phyloP scores from a whole-genome alignment of 257 asterid species.

The Handroanthus guayacan region DNA sequence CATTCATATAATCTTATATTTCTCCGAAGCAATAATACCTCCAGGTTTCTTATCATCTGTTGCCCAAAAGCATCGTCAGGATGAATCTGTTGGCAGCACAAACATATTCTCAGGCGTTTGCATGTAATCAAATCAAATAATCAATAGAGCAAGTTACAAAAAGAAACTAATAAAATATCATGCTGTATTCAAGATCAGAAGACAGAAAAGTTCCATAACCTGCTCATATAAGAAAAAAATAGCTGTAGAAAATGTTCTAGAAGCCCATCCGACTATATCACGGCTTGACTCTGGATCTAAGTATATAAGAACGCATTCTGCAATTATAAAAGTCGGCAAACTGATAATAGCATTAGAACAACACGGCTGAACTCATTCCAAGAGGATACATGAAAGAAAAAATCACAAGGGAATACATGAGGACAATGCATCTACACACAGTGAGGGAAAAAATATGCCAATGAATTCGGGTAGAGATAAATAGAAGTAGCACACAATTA shows the following conservation, averaged over 20 bases:
- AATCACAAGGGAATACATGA: neutral
- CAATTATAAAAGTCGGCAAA: conserved; percentile 98
- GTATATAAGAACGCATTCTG: conserved; percentile 99
- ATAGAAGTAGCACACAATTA: neutral
- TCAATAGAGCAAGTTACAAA: neutral
- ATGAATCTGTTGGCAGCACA: conserved; percentile 66
- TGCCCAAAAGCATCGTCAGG: conserved; percentile 99
- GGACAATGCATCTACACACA: neutral
- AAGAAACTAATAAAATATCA: conserved; percentile 22
- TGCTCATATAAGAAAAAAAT: conserved; percentile 95
- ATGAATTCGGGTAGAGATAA: neutral
- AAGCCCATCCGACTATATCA: conserved; percentile 86
- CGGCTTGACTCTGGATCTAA: conserved; percentile 90
- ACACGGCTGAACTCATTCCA: conserved; percentile 34
- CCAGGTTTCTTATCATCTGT: conserved; percentile 96
- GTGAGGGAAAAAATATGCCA: neutral
- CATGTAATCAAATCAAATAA: conserved; percentile 22
- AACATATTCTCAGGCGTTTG: conserved; percentile 27
- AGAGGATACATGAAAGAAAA: neutral
- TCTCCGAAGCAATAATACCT: conserved; percentile 56
- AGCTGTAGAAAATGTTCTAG: conserved; percentile 87
- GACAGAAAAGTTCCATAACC: conserved; percentile 54
- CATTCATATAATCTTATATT: neutral
- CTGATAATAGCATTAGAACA: conserved; percentile 86
- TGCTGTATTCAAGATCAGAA: conserved; percentile 21